phyloP scores from a whole-genome alignment of 441 rosid species.

The Populus tomentosa region DNA sequence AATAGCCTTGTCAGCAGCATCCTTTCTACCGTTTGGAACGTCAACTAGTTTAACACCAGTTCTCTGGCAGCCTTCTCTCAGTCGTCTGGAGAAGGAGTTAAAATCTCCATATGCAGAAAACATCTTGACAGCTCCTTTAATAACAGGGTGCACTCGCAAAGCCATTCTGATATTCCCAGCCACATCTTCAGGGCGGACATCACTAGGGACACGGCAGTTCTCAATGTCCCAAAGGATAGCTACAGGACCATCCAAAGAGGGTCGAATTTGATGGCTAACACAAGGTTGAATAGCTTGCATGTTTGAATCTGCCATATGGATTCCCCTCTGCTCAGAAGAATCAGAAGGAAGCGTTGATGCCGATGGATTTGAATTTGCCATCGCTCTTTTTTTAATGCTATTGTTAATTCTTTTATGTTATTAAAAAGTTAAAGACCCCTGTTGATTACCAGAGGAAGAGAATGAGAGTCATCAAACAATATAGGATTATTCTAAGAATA shows the following conservation, averaged over 20 bases:
- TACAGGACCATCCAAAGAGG: slow-evolving; percentile 55
- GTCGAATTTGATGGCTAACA: slow-evolving; percentile 31
- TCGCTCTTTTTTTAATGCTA: slow-evolving; percentile 16
- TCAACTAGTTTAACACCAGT: slow-evolving; percentile 92
- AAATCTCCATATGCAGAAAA: slow-evolving; percentile 98
- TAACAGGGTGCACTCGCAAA: slow-evolving; percentile 71
- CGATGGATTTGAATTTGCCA: slow-evolving; percentile 42
- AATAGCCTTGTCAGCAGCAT: slow-evolving; percentile 96
- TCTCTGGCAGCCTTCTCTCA: slow-evolving; percentile 97
- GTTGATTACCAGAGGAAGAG: slow-evolving; percentile 7
- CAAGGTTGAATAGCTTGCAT: slow-evolving; percentile 28
- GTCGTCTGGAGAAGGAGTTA: slow-evolving; percentile 81
- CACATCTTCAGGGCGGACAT: slow-evolving; percentile 88
- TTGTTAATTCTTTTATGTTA: background rate
- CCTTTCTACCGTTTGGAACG: slow-evolving; percentile 96
- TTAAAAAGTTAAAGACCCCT: slow-evolving; percentile 15
- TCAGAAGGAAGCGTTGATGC: slow-evolving; percentile 28
- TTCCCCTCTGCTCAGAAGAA: slow-evolving; percentile 30
- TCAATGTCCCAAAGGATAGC: slow-evolving; percentile 97
- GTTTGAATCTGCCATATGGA: slow-evolving; percentile 28
- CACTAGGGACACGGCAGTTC: slow-evolving; percentile 88
- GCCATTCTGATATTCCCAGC: slow-evolving; percentile 93
- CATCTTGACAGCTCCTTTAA: slow-evolving; percentile 60
- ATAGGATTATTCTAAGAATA: background rate
- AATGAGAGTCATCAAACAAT: background rate